Percentiles rank a stretch among this genome's conserved stretches.
Evolutionary conservation across 108 stramenopile species (phyloP).

Genomic region (Parmales sp.): DNA sequence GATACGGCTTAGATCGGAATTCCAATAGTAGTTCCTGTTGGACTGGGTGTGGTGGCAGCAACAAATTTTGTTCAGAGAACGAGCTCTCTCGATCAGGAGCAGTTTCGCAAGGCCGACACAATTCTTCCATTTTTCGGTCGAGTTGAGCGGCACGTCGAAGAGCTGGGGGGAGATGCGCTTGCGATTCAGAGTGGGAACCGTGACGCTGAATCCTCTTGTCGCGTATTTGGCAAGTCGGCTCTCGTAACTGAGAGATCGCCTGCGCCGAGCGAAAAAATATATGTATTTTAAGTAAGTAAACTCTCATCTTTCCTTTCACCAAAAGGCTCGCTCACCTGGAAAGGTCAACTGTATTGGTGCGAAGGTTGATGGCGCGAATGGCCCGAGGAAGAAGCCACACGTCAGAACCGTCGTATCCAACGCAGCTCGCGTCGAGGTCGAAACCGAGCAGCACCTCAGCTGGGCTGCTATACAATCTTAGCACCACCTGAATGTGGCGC

Average conservation of each 20-base stretch:
- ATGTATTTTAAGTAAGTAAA: too few relatives aligned
- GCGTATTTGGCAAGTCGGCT: slow-evolving; percentile 30
- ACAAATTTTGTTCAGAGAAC: too few relatives aligned
- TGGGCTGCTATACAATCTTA: slow-evolving; percentile 24
- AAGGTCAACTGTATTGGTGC: too few relatives aligned
- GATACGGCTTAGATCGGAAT: too few relatives aligned
- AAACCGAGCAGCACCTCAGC: slow-evolving; percentile 28
- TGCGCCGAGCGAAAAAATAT: slow-evolving; percentile 19
- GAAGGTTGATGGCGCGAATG: slow-evolving; percentile 20
- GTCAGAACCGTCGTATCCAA: slow-evolving; percentile 22
- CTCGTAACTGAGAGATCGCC: slow-evolving; percentile 35
- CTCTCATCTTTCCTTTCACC: too few relatives aligned
- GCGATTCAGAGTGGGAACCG: not conserved
- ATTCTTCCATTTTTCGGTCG: too few relatives aligned
- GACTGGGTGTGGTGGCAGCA: too few relatives aligned
- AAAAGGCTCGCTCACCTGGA: too few relatives aligned
- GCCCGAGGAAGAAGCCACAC: slow-evolving; percentile 28
- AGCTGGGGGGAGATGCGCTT: not conserved
- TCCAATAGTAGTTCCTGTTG: too few relatives aligned
- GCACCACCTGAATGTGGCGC: slow-evolving; percentile 31
- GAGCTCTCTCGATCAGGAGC: too few relatives aligned
- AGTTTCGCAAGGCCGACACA: too few relatives aligned
- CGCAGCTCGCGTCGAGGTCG: slow-evolving; percentile 32
- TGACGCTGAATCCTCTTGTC: slow-evolving; percentile 14
- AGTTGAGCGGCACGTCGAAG: slow-evolving; percentile 12